These are phyloP conservation scores for Sarocladium kiliense DNA, from an alignment of 2,329 filamentous ascomycete species.

Conservation along the genomic window DNA sequence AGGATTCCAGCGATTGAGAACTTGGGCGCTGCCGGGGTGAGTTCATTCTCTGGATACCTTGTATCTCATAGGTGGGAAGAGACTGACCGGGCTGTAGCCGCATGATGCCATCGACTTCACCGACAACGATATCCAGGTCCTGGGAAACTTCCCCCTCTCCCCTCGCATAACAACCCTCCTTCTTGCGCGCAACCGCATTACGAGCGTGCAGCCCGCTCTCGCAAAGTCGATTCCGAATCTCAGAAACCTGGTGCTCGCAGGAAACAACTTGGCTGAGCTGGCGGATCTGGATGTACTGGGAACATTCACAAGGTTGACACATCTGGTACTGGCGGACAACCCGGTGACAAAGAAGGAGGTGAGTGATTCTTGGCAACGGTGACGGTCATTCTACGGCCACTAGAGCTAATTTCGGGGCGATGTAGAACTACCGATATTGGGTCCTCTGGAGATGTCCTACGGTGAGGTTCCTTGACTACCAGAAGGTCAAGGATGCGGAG, in stretches of 20 bases:
- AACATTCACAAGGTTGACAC: constrained; percentile 64
- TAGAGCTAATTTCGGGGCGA: no score
- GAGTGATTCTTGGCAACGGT: constrained; percentile 24
- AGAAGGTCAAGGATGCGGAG: constrained; percentile 85
- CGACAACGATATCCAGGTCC: constrained; percentile 89
- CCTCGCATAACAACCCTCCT: constrained; percentile 84
- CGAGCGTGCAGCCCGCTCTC: constrained; percentile 72
- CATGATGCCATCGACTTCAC: constrained; percentile 98
- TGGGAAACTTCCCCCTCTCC: constrained; percentile 89
- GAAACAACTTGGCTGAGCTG: constrained; percentile 78
- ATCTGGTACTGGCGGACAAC: constrained; percentile 79
- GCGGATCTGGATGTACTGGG: constrained; percentile 81
- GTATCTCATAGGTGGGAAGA: not conserved
- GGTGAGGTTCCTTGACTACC: constrained; percentile 87
- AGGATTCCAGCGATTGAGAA: constrained; percentile 98
- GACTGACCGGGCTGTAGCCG: constrained; percentile 49
- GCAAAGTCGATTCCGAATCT: constrained; percentile 75
- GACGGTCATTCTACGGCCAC: no score
- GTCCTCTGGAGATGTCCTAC: constrained; percentile 80
- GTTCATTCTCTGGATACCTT: constrained; percentile 29
- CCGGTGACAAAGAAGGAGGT: constrained; percentile 92
- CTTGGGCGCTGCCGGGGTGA: constrained; percentile 84
- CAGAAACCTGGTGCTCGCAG: constrained; percentile 72
- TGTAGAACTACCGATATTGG: constrained; percentile 86
- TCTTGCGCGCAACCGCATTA: constrained; percentile 82